phyloP scores from a whole-genome alignment of 306 rosid species.

The Lathyrus aphaca region DNA sequence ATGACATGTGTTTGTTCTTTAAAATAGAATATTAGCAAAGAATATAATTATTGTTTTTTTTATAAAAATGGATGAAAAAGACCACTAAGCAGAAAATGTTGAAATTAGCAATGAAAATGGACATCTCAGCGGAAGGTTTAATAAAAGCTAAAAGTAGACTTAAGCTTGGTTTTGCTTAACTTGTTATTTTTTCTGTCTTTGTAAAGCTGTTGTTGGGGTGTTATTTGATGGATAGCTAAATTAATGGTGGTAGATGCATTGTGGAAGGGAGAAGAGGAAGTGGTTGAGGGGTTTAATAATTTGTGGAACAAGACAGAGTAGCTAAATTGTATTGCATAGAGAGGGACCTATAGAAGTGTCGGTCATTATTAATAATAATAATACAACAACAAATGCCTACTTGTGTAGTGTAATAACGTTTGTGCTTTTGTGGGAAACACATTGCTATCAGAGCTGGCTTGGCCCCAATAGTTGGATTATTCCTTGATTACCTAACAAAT shows the following conservation, averaged over 20 bases:
- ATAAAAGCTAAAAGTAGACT: conserved; percentile 6
- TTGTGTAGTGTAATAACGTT: conserved; percentile 25
- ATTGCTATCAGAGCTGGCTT: conserved; percentile 33
- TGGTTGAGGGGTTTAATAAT: conserved; percentile 38
- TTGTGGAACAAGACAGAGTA: conserved; percentile 36
- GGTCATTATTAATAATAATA: conserved; percentile 43
- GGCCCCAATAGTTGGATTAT: conserved; percentile 39
- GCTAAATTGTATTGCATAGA: conserved; percentile 32
- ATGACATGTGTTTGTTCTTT: conserved; percentile 6
- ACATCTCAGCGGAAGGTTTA: conserved; percentile 37
- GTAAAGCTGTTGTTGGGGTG: conserved; percentile 37
- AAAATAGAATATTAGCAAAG: background rate
- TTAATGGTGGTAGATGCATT: conserved; percentile 5
- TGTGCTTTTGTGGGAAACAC: conserved; percentile 37
- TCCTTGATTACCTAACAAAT: conserved; percentile 42
- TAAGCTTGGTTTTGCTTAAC: conserved; percentile 13
- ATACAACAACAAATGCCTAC: background rate
- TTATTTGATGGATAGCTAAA: conserved; percentile 39
- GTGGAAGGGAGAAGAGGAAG: conserved; percentile 16
- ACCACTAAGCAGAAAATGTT: conserved; percentile 14
- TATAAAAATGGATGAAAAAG: conserved; percentile 5
- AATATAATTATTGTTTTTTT: background rate
- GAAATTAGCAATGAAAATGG: conserved; percentile 18
- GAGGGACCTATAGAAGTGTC: conserved; percentile 38
- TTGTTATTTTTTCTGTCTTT: conserved; percentile 14